Percentiles rank a stretch among this genome's conserved stretches.
phyloP scores from a whole-genome alignment of 495 filamentous ascomycete species.

The Glonium stellatum region DNA sequence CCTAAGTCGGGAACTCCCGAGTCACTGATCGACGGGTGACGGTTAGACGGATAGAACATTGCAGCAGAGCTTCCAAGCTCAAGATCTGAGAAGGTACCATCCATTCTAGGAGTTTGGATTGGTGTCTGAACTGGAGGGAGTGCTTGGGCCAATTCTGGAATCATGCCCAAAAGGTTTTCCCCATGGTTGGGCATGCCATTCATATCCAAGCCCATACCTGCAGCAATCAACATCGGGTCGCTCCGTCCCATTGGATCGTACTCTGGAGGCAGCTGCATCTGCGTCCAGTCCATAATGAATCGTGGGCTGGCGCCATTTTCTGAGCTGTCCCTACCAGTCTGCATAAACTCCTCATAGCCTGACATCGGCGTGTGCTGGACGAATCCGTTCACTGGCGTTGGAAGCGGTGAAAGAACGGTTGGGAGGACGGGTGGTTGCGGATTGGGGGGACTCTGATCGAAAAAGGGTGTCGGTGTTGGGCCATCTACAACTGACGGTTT shows the following conservation, averaged over 20 bases:
- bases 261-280: conserved; percentile 31
- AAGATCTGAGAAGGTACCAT: conserved; percentile 32
- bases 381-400: conserved; percentile 30
- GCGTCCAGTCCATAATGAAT: conserved; percentile 38
- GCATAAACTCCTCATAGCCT: conserved; percentile 32
- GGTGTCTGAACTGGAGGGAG: conserved; percentile 31
- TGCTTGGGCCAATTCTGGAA: conserved; percentile 30
- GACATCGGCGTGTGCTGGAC: conserved; percentile 33
- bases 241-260: conserved; percentile 33
- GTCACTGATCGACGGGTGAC: conserved; percentile 29
- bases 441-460: conserved; percentile 32
- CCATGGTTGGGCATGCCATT: conserved; percentile 28
- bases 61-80: conserved; percentile 32
- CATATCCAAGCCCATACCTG: conserved; percentile 38
- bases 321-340: conserved; percentile 25
- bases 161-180: conserved; percentile 29
- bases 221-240: conserved; percentile 30
- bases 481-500: conserved; percentile 23
- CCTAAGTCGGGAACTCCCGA: conserved; percentile 44
- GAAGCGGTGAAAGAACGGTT: conserved; percentile 30
- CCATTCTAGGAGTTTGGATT: conserved; percentile 31
- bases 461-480: conserved; percentile 14
- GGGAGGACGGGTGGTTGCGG: conserved; percentile 23
- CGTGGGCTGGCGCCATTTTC: conserved; percentile 31
- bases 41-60: conserved; percentile 21